Base-by-base conservation (phyloP, 495 filamentous ascomycete genomes). In the Parmelia sp. region DNA sequence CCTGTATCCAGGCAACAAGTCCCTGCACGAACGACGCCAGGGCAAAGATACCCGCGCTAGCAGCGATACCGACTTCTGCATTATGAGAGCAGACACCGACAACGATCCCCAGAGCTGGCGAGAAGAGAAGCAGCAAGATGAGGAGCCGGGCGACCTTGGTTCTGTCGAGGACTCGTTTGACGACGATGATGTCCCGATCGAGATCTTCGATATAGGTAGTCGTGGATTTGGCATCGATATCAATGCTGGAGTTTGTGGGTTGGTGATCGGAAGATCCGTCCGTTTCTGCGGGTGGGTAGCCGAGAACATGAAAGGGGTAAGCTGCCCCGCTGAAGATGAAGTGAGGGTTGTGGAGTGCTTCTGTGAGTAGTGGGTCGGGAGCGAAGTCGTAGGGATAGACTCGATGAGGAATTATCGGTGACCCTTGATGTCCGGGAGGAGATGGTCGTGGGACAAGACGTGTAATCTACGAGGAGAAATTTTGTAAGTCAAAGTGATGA, bases 91-190 rank as follows among this genome's bases (percentile, higher is more conserved):
- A 58, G n/a, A 62, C 17, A 25, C 65, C 65, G 15, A 60, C 40
- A 0, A 27, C 23, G 19, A 66, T 37, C 2, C 65, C 60, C 1
- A 66, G 45, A 11, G 25, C 19, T 2, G 65, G 61, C 23, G 65
- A 66, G 31, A 63, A 14, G 25, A 66, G 36, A 17, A 66, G 42
- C 8, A 66, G 59, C 53, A 66, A 10, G 21, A 66, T 42, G 4
- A 66, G 42, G 27, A 66, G 27, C 65, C 60, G 42, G n/a, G 65
- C 60, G 11, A 66, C 55, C 31, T 66, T 66, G 27, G 40, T 39
- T 58, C 57, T 66, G 45, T 66, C 40, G 29, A 66, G 21, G 57
- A 61, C 39, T 19, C 63, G 39, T 45, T 37, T 47, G 42, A 66
- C 35, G n/a, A 59, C 58, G 21, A 65, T 47, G 33, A 57, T 27